phyloP scores from a whole-genome alignment of 495 filamentous ascomycete genomes.

The Aspergillus hancockii region DNA sequence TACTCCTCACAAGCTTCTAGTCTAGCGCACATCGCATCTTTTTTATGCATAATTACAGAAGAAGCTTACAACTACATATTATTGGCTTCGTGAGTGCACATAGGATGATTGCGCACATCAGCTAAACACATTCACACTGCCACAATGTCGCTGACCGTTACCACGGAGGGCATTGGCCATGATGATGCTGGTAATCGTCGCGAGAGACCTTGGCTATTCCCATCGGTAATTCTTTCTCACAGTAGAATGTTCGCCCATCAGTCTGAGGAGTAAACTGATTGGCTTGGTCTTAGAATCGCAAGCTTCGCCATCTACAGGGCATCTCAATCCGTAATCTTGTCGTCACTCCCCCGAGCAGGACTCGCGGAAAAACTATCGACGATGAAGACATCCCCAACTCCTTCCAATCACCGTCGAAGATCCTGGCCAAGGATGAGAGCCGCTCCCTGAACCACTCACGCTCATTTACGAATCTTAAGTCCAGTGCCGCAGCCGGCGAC shows the following conservation, averaged over 20 bases:
- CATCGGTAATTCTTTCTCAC: constrained; percentile 35
- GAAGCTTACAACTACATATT: not conserved
- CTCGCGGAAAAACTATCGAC: constrained; percentile 75
- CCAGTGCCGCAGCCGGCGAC: constrained; percentile 27
- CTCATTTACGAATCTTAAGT: constrained; percentile 70
- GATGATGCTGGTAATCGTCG: constrained; percentile 30
- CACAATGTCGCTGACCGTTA: constrained; percentile 23
- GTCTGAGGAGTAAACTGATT: constrained; percentile 15
- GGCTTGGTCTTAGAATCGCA: constrained; percentile 65
- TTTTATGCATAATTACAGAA: not conserved
- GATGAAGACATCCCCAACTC: constrained; percentile 73
- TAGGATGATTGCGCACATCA: not conserved
- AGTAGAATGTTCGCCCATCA: constrained; percentile 3
- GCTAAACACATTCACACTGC: constrained; percentile 14
- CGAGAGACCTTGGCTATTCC: constrained; percentile 52
- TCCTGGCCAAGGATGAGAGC: constrained; percentile 59
- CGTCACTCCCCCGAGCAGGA: constrained; percentile 52
- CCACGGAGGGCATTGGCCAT: constrained; percentile 19
- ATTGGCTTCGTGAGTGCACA: not conserved
- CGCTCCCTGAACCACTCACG: constrained; percentile 64
- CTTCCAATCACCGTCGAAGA: constrained; percentile 70
- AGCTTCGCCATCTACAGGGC: constrained; percentile 82
- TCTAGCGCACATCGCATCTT: not conserved
- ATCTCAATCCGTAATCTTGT: constrained; percentile 85
- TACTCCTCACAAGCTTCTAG: not conserved